Percentiles rank a stretch among this genome's conserved stretches.
phyloP scores from a whole-genome alignment of 148 eudicot genomes.

The Heliamphora exappendiculata region DNA sequence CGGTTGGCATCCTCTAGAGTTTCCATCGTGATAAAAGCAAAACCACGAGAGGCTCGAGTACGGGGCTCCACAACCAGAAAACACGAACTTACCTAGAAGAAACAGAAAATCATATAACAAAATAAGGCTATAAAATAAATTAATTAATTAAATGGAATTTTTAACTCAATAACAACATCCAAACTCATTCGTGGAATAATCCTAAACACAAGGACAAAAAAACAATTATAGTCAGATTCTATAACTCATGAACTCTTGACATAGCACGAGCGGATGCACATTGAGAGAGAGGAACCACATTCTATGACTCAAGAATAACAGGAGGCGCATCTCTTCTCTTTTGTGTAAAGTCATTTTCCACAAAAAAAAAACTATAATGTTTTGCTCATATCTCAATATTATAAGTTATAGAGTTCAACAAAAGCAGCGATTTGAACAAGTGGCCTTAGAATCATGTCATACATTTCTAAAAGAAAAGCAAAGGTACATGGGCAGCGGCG shows the following conservation, averaged over 20 bases:
- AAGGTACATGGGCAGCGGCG: neutral
- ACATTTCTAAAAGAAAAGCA: neutral
- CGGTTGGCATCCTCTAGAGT: constrained; percentile 74
- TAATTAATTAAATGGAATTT: neutral
- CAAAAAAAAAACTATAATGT: neutral
- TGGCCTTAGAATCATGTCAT: neutral
- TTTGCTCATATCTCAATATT: neutral
- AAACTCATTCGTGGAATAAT: neutral
- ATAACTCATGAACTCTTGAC: too few relatives aligned
- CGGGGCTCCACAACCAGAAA: constrained; percentile 96
- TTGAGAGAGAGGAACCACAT: neutral
- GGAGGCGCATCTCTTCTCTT: neutral
- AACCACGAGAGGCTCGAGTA: constrained; percentile 80
- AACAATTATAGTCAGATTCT: too few relatives aligned
- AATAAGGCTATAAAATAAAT: neutral
- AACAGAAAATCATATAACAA: neutral
- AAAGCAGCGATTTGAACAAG: neutral
- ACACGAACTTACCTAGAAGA: constrained; percentile 44
- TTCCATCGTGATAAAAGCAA: constrained; percentile 87
- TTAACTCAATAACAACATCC: neutral
- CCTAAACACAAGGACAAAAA: neutral
- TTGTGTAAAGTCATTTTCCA: neutral
- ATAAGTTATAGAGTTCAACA: neutral
- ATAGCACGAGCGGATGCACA: neutral
- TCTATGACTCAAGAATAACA: neutral